phyloP scores from a whole-genome alignment of 495 filamentous ascomycete species.

The Penicillium fimorum region DNA sequence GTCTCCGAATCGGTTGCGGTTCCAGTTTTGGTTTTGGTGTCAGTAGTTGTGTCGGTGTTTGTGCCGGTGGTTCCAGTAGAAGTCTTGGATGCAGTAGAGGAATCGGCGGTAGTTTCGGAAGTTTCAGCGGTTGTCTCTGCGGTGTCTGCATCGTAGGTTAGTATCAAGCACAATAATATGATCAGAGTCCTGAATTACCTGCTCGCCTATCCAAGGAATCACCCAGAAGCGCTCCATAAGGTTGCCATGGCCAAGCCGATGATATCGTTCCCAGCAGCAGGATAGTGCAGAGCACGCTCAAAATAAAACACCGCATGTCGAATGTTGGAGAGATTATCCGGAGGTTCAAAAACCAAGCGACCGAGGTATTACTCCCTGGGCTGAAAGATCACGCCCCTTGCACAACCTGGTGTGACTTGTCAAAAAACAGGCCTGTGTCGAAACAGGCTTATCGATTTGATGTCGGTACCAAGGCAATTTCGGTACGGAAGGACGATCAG shows the following conservation, averaged over 20 bases:
- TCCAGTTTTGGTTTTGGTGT: slow-evolving; percentile 27
- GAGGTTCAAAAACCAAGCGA: slow-evolving; percentile 4
- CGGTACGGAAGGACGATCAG: slow-evolving; percentile 7
- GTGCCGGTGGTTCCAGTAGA: slow-evolving; percentile 22
- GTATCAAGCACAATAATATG: background rate
- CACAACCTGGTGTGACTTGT: slow-evolving; percentile 9
- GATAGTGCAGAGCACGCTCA: slow-evolving; percentile 37
- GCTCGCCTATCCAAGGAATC: slow-evolving; percentile 33
- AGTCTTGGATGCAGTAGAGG: slow-evolving; percentile 22
- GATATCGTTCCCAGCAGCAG: slow-evolving; percentile 48
- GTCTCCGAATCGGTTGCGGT: slow-evolving; percentile 18
- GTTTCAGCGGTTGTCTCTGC: slow-evolving; percentile 19
- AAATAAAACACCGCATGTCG: slow-evolving; percentile 39
- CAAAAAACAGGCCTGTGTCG: background rate
- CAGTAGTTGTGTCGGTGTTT: slow-evolving; percentile 11
- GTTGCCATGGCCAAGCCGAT: slow-evolving; percentile 52
- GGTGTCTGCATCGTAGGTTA: slow-evolving; percentile 17
- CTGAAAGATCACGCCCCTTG: slow-evolving; percentile 22
- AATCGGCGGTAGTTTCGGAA: slow-evolving; percentile 24
- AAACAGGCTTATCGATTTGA: background rate
- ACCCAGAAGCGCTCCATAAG: slow-evolving; percentile 29
- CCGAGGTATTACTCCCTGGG: slow-evolving; percentile 1
- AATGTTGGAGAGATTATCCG: slow-evolving; percentile 10
- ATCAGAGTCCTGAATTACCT: slow-evolving; percentile 21
- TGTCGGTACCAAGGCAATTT: slow-evolving; percentile 4